Conservation (phyloP, 2,329 filamentous ascomycete genomes). For the Talaromyces sp. region DNA sequence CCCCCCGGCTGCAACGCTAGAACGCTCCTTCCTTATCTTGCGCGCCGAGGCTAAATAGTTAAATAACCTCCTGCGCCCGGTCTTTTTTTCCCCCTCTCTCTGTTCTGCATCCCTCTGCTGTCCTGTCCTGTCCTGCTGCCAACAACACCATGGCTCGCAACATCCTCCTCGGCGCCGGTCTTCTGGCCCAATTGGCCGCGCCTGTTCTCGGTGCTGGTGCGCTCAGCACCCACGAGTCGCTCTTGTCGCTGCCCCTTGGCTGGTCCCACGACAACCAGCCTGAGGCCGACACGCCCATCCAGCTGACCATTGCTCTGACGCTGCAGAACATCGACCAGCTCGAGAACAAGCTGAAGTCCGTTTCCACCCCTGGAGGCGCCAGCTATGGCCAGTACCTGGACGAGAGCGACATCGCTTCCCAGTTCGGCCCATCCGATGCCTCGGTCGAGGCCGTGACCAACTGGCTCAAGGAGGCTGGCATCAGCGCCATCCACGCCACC, state of each 20-base stretch:
- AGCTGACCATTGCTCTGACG: conserved; percentile 19
- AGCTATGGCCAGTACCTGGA: conserved; percentile 48
- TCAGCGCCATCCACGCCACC: conserved; percentile 33
- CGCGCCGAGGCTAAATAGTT: not conserved
- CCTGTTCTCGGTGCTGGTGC: conserved; percentile 14
- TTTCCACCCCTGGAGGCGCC: conserved; percentile 44
- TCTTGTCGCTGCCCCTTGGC: conserved; percentile 14
- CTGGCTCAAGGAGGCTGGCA: conserved; percentile 42
- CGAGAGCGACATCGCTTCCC: conserved; percentile 37
- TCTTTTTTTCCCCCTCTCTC: not conserved
- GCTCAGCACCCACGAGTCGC: conserved; percentile 17
- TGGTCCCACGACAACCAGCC: conserved; percentile 17
- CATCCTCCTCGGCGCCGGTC: conserved; percentile 14
- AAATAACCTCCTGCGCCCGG: not conserved
- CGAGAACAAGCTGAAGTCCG: conserved; percentile 32
- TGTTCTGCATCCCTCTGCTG: not conserved
- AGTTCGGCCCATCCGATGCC: conserved; percentile 36
- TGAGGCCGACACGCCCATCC: conserved; percentile 13
- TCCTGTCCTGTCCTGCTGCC: not conserved
- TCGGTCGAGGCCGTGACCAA: conserved; percentile 26
- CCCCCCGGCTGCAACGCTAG: not conserved
- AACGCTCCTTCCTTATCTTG: not conserved
- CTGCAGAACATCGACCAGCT: conserved; percentile 31
- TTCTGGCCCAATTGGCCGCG: conserved; percentile 18
- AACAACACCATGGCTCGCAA: conserved; percentile 8